Conservation (phyloP, 352 stramenopile species). For the Globisporangium ultimum region DNA sequence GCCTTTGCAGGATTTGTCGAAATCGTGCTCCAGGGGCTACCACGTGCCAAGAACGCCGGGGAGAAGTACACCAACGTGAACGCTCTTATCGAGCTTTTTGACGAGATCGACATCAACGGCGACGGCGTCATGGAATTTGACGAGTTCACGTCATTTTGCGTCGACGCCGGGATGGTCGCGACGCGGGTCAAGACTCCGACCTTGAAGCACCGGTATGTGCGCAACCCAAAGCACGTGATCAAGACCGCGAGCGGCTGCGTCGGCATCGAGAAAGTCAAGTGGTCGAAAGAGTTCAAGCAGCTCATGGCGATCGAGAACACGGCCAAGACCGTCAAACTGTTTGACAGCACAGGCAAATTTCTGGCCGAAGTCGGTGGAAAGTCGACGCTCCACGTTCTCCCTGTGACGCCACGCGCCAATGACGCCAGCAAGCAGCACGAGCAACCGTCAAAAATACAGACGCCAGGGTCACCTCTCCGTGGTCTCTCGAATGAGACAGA, state of each 20-base stretch:
- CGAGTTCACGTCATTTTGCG: constrained; percentile 86
- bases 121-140: constrained; percentile 84
- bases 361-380: constrained; percentile 43
- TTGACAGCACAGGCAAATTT: constrained; percentile 46
- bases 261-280: constrained; percentile 68
- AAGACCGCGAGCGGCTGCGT: constrained; percentile 53
- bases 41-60: constrained; percentile 29
- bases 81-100: constrained; percentile 74
- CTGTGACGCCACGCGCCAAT: constrained; percentile 13
- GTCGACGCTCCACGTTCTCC: constrained; percentile 3
- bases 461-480: constrained; percentile 2
- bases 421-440: background rate
- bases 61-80: constrained; percentile 54
- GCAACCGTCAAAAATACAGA: background rate
- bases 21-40: constrained; percentile 64
- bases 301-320: constrained; percentile 69
- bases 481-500: too few species aligned
- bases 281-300: constrained; percentile 51
- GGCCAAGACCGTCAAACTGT: constrained; percentile 69
- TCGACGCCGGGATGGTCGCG: constrained; percentile 81
- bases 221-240: constrained; percentile 46
- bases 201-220: constrained; percentile 75
- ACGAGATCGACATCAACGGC: constrained; percentile 88
- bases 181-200: constrained; percentile 35
- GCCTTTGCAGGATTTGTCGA: constrained; percentile 75